Evolutionary conservation across 805 yeast species (phyloP).

Genomic region (Candida coquimbonensis): DNA sequence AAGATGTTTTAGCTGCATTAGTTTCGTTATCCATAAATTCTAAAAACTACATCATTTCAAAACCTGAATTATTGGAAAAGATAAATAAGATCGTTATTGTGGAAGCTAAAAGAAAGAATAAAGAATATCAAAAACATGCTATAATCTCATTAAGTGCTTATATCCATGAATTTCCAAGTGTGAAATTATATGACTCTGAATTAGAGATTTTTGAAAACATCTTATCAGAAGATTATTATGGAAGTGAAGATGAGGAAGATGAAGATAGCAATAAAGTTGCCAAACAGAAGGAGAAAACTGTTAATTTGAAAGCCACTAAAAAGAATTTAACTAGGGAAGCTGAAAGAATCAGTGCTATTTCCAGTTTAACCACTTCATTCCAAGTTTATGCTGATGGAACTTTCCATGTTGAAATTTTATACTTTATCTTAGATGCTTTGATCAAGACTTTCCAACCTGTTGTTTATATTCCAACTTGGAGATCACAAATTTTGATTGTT

Average conservation of each 20-base stretch:
- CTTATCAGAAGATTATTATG: slow-evolving; percentile 33
- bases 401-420: slow-evolving; percentile 16
- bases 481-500: slow-evolving; percentile 42
- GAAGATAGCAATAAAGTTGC: slow-evolving; percentile 28
- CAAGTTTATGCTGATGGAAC: slow-evolving; percentile 15
- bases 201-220: slow-evolving; percentile 25
- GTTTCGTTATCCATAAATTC: slow-evolving; percentile 49
- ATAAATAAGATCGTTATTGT: slow-evolving; percentile 39
- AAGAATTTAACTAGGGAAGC: slow-evolving; percentile 44
- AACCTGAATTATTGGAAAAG: slow-evolving; percentile 26
- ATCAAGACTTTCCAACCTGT: slow-evolving; percentile 21
- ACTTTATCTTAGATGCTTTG: slow-evolving; percentile 26
- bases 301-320: slow-evolving; percentile 32
- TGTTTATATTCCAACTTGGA: slow-evolving; percentile 46
- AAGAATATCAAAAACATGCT: slow-evolving; percentile 52
- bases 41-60: slow-evolving; percentile 26
- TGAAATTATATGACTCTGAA: slow-evolving; percentile 28
- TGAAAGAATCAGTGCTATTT: slow-evolving; percentile 31
- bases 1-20: slow-evolving; percentile 61
- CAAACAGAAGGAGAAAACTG: slow-evolving; percentile 18
- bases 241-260: slow-evolving; percentile 33
- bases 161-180: slow-evolving; percentile 30
- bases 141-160: slow-evolving; percentile 48
- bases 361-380: slow-evolving; percentile 31
- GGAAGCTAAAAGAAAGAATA: slow-evolving; percentile 65